Percentiles rank a stretch among this genome's conserved stretches.
Evolutionary conservation across 1,139 yeast genomes (phyloP).

Genomic region (Kluyveromyces sp.): DNA sequence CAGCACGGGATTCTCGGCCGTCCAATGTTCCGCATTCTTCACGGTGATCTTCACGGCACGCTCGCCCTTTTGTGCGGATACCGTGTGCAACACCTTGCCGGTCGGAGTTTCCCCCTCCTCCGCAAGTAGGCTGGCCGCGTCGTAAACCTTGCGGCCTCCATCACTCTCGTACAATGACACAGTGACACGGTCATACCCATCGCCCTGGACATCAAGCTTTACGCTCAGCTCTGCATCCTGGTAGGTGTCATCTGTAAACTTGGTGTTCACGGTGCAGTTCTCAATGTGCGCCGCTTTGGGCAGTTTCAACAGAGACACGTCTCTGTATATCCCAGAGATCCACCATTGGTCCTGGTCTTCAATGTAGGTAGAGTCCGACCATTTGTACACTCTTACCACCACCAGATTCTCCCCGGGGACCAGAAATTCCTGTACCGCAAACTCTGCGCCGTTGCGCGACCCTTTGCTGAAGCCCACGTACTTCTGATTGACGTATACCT

Average conservation of each 20-base stretch:
- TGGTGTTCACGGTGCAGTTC: not conserved
- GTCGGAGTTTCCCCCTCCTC: conserved; percentile 1
- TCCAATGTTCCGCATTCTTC: conserved; percentile 3
- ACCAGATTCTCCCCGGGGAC: conserved; percentile 1
- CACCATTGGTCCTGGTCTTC: conserved; percentile 7
- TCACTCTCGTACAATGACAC: conserved; percentile 3
- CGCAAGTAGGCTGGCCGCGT: not conserved
- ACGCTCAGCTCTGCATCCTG: not conserved
- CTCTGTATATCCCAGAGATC: conserved; percentile 6
- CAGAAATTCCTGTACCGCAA: conserved; percentile 1
- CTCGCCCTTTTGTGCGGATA: no score
- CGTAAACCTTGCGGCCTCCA: not conserved
- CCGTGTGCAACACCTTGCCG: no score
- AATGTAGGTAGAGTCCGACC: conserved; percentile 5
- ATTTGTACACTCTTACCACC: conserved; percentile 2
- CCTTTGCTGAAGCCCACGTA: conserved; percentile 6
- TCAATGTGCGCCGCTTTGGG: conserved; percentile 4
- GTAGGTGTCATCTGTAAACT: not conserved
- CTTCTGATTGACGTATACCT: conserved; percentile 1
- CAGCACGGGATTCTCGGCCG: conserved; percentile 5
- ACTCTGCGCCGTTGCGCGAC: conserved; percentile 6
- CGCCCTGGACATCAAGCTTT: not conserved
- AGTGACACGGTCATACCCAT: not conserved
- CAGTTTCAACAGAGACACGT: conserved; percentile 1
- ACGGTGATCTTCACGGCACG: not conserved